Evolutionary conservation across 106 monocot species (phyloP).

Genomic region (Allium cepa): DNA sequence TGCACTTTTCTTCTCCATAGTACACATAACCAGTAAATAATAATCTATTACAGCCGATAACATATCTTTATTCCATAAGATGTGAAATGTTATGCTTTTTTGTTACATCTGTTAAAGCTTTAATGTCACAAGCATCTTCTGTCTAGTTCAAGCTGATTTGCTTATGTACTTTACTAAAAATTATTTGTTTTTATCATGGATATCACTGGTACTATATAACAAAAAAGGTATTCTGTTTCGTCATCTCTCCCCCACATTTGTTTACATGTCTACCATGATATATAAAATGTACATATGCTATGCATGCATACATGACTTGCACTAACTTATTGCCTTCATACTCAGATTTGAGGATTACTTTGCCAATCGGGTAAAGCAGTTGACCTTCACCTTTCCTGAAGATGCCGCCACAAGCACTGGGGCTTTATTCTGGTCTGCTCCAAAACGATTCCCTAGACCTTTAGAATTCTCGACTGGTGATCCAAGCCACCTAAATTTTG

Average conservation of each 20-base stretch:
- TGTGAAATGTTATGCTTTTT: background rate
- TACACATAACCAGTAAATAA: background rate
- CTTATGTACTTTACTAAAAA: background rate
- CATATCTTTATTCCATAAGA: background rate
- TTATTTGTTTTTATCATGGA: background rate
- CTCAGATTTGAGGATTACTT: conserved; percentile 92
- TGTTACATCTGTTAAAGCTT: background rate
- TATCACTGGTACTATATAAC: background rate
- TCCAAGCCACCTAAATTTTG: conserved; percentile 53
- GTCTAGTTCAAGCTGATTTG: background rate
- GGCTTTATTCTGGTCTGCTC: conserved; percentile 90
- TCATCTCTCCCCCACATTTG: too few species aligned
- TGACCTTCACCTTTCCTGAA: conserved; percentile 90
- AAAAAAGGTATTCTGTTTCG: background rate
- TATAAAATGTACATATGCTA: background rate
- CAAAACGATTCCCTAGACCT: conserved; percentile 78
- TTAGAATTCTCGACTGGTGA: conserved; percentile 66
- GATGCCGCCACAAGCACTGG: conserved; percentile 65
- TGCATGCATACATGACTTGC: background rate
- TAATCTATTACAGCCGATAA: background rate
- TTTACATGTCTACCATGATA: too few species aligned
- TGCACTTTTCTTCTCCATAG: background rate
- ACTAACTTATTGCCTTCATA: background rate
- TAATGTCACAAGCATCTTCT: background rate
- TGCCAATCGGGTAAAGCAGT: conserved; percentile 75